Evolutionary conservation across 2,329 filamentous ascomycete genomes (phyloP), one percentile per base, ranked within the genome.

Genomic region (Penicillium sp.): DNA sequence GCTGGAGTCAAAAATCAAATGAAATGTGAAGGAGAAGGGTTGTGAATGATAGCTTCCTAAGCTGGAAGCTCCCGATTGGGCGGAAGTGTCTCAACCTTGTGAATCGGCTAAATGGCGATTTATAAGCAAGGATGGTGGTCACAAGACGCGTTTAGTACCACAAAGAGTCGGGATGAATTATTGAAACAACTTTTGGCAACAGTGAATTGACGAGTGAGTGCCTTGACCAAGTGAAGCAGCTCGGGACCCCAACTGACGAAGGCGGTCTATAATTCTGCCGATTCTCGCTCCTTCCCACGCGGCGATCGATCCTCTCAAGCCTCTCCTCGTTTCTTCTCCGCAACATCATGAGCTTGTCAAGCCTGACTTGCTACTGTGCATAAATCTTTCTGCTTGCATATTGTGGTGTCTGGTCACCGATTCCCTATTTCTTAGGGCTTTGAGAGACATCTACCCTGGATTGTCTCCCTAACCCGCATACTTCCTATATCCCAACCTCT

Each of bases 251-350:
- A 56, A 65, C 67, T 69, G 69, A 72, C 66, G 68, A 71, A 69
- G 70, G 70, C 70, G 70, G 70, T 73, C 19, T 45, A 64, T 57
- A 48, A 11, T 61, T 63, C 57, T 63, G 63, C 63, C 61, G 48
- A 50, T 35, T 51, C 52, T 60, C 39, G 55, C 59, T 59, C 57
- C 59, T 62, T 61, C 55, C 55, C 53, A 60, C 59, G 63, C 63
- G 61, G 60, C 59, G 59, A 63, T 66, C 53, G 57, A 64, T 68
- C 69, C 64, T 56, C 62, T 66, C 59, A 58, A 60, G 48, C 55
- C 59, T 65, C 59, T 61, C 63, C 26, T 66, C 62, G 56, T 63
- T 62, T 64, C 55, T 33, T 55, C 49, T 55, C 48, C 56, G 56
- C 43, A 52, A 50, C 61, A 58, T 48, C 53, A 61, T 56, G 62